Conservation (phyloP, 2,329 filamentous ascomycete species). For the Botrytis medusae region DNA sequence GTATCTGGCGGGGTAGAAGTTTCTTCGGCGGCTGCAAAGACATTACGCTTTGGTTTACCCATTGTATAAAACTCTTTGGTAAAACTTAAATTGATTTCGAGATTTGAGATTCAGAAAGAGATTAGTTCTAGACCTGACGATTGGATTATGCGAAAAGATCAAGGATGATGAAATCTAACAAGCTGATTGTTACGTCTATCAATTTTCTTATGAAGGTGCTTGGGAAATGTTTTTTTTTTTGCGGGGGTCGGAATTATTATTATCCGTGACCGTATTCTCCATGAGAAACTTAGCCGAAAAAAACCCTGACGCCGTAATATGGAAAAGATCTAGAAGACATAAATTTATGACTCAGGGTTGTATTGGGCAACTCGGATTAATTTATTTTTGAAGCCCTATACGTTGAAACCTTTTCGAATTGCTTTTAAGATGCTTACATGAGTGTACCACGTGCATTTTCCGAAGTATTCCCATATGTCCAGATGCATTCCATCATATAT, state of each 20-base stretch:
- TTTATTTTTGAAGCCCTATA: not conserved
- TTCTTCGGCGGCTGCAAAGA: conserved; percentile 76
- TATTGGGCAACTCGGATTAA: not conserved
- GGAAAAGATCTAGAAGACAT: not conserved
- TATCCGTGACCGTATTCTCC: not conserved
- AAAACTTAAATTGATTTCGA: not conserved
- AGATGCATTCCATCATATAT: not conserved
- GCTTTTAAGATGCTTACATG: conserved; percentile 1
- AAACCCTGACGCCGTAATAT: not conserved
- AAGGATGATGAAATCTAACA: not conserved
- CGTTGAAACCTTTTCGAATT: not conserved
- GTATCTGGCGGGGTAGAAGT: conserved; percentile 57
- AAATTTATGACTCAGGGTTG: not conserved
- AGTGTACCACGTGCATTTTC: not conserved
- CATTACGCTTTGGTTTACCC: conserved; percentile 72
- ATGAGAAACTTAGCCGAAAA: conserved; percentile 8
- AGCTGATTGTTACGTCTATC: not conserved
- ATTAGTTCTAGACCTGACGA: not conserved
- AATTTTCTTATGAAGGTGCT: not conserved
- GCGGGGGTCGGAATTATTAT: conserved; percentile 2
- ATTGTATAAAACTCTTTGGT: conserved; percentile 45
- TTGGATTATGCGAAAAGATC: not conserved
- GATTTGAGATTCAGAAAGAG: not conserved
- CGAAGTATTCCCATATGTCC: not conserved
- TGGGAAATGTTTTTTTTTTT: not conserved